phyloP scores from a whole-genome alignment of 2,329 filamentous ascomycete species.

The Penicillium sp. region DNA sequence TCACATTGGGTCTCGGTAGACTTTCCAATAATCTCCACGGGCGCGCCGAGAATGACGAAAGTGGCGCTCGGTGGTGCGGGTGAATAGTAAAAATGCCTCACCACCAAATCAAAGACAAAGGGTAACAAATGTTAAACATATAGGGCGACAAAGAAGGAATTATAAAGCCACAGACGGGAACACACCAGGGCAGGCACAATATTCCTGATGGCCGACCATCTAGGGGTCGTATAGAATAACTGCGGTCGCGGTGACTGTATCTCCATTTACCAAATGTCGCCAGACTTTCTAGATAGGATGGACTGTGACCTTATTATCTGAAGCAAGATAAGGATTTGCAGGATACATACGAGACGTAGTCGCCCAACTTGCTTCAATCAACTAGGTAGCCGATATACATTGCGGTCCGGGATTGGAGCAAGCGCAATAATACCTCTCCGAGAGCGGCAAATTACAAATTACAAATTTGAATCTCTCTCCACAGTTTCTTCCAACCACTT shows the following conservation, averaged over 20 bases:
- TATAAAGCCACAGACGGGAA: not conserved
- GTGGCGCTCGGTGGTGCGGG: not conserved
- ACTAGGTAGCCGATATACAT: not conserved
- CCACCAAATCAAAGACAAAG: not conserved
- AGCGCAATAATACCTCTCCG: no score
- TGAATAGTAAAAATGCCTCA: not conserved
- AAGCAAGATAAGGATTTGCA: not conserved
- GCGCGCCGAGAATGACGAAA: no score
- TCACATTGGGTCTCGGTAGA: not conserved
- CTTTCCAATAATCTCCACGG: not conserved
- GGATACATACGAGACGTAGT: no score
- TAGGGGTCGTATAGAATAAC: not conserved
- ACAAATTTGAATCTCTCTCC: no score
- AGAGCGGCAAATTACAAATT: no score
- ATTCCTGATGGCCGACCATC: not conserved
- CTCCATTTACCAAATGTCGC: not conserved
- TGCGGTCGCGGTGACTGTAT: not conserved
- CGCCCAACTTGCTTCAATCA: no score
- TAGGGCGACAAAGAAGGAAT: not conserved
- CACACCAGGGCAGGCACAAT: not conserved
- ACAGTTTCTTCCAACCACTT: no score
- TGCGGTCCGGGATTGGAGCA: no score
- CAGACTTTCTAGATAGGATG: not conserved
- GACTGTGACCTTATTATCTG: not conserved
- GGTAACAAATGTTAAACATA: not conserved